These are phyloP conservation scores for Calonectria montana DNA, from an alignment of 2,329 filamentous ascomycete genomes.

Conservation along the genomic window DNA sequence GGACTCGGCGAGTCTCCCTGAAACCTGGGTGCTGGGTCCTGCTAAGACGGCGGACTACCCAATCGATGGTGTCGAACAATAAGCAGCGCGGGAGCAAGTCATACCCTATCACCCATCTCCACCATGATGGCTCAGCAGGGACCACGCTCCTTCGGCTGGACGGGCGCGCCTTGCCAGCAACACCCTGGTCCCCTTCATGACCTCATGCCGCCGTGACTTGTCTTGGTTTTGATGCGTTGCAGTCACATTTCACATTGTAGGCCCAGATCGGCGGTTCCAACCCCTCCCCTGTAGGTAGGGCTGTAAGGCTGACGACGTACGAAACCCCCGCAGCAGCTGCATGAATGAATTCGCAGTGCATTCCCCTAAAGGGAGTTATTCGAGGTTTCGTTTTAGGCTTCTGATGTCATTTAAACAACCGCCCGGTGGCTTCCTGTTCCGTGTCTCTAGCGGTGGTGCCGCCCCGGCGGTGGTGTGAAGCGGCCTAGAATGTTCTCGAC, in stretches of 20 bases:
- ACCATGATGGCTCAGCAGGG: neutral
- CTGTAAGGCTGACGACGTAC: constrained; percentile 41
- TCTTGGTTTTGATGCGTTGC: neutral
- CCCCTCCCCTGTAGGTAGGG: constrained; percentile 32
- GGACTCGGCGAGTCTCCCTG: neutral
- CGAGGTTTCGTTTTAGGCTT: neutral
- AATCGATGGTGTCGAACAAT: neutral
- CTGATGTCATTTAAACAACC: neutral
- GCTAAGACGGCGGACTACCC: neutral
- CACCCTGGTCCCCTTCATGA: neutral
- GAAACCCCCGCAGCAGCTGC: neutral
- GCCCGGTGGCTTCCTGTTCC: neutral
- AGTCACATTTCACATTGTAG: neutral
- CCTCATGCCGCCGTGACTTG: neutral
- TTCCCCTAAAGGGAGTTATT: neutral
- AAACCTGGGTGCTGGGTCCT: neutral
- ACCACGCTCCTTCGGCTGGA: neutral
- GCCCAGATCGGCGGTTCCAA: constrained; percentile 9
- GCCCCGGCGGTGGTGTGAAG: neutral
- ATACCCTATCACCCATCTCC: neutral
- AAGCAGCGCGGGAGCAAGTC: neutral
- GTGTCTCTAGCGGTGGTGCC: neutral
- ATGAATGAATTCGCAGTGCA: constrained; percentile 7
- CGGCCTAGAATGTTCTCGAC: neutral
- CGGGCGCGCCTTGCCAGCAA: neutral